Evolutionary conservation across 78 protist genomes (phyloP).

Genomic region (Capsaspora owczarzaki): DNA sequence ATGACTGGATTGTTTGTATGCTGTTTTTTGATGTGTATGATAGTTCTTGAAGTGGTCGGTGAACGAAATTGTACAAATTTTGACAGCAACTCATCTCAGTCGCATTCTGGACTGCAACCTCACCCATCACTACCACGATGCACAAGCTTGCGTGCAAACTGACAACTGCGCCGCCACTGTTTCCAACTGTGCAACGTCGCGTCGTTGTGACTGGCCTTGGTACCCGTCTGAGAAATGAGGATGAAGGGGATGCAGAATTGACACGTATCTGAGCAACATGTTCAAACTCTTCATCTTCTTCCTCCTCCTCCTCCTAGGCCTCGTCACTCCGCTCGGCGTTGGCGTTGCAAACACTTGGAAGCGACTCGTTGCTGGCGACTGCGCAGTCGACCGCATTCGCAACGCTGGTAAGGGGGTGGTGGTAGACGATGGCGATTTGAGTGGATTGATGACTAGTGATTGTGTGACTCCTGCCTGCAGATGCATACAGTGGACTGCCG

Average conservation of each 20-base stretch:
- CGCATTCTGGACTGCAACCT: no score
- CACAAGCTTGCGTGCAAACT: no score
- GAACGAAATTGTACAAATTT: no score
- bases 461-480: neutral
- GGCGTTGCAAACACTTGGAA: constrained; percentile 60
- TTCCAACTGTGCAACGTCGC: constrained; percentile 54
- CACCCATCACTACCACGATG: no score
- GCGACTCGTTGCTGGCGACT: constrained; percentile 19
- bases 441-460: no score
- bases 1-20: no score
- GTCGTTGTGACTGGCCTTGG: constrained; percentile 83
- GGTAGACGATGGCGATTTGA: no score
- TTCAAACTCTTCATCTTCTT: neutral
- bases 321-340: constrained; percentile 80
- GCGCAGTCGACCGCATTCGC: neutral
- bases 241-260: neutral
- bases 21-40: no score
- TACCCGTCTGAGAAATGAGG: neutral
- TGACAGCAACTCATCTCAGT: no score
- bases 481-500: neutral
- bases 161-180: no score
- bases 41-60: no score
- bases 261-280: neutral
- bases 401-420: no score
- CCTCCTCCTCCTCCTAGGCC: constrained; percentile 41